Evolutionary conservation across 2,329 filamentous ascomycete genomes (phyloP).

Genomic region (Trichoderma polysporum): DNA sequence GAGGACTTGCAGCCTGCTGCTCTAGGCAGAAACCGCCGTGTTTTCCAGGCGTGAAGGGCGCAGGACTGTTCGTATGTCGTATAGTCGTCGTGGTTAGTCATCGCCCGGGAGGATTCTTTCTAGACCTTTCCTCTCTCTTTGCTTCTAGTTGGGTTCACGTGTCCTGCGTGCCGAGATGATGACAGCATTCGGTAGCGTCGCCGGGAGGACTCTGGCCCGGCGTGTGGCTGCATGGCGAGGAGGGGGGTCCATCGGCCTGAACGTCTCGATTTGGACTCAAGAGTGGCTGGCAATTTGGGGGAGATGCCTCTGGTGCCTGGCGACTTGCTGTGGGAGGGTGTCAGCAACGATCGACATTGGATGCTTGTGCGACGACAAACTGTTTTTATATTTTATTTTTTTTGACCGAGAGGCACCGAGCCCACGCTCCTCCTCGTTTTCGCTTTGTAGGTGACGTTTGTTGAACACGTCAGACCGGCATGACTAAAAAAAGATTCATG

Average conservation of each 20-base stretch:
- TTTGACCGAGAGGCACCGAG: neutral
- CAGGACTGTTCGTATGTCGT: neutral
- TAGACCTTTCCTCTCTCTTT: neutral
- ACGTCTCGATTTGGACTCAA: neutral
- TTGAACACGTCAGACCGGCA: slow-evolving; percentile 1
- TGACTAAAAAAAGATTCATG: neutral
- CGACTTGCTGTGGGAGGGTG: neutral
- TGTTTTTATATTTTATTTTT: neutral
- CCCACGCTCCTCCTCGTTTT: neutral
- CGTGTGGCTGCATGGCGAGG: neutral
- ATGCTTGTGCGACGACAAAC: neutral
- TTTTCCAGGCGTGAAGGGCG: neutral
- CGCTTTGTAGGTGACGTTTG: neutral
- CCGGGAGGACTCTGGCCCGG: neutral
- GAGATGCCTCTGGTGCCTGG: neutral
- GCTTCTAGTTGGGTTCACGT: neutral
- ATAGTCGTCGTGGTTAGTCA: neutral
- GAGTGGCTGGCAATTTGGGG: neutral
- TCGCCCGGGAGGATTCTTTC: neutral
- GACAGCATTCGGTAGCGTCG: neutral
- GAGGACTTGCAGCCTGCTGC: neutral
- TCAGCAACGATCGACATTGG: slow-evolving; percentile 6
- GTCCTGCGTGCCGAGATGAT: neutral
- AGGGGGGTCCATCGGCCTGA: neutral
- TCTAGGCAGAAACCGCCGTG: slow-evolving; percentile 7